Base-by-base conservation (phyloP, 2,329 filamentous ascomycete species). In the Beauveria asiatica region DNA sequence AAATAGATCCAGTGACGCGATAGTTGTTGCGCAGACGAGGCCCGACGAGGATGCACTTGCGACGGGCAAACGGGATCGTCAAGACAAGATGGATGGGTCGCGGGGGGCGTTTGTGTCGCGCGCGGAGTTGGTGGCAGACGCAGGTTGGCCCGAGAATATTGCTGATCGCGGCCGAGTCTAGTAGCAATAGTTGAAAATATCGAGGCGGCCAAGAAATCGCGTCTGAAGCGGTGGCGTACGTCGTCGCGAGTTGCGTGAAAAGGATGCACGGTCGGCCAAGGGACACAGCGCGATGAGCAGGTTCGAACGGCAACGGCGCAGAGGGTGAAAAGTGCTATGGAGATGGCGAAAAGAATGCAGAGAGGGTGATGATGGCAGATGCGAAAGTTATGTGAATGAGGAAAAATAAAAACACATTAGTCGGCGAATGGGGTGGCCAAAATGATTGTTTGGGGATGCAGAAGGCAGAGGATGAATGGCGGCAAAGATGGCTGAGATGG, bases 31-130 rank as follows among this genome's bases (percentile, higher is more conserved):
- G 55, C 55, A 23, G 55, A 41, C 23, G 23, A 33, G 33, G 11
- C 33, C 45, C 21, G 21, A 37, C 37, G 11, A n/a, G 17, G 11
- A 37, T 50, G 33, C 46, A 23, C 30, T 50, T 51, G 55, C 55
- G 55, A 58, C 55, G 8, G 10, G 23, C 55, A 58, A 58, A 58
- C 46, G 55, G 45, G 21, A 51, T 58, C 37, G 55, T 46, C 37
- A 58, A 5, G 37, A 23, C 27, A 23, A 50, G 44, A 27, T 16
- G 33, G 44, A 27, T 16, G 33, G 21, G 27, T 13, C 37, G 45
- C 17, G 37, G 37, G 33, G 19, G 19, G 33, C 19, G 46, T 33
- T 17, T 27, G 27, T 4, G 55, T 21, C 23, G 55, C 23, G 55
- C 55, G 55, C 45, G 37, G 10, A 25, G 23, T 30, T 49, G 30